Evolutionary conservation across 2,329 filamentous ascomycete species (phyloP).

Genomic region (Fusarium protoensiforme): DNA sequence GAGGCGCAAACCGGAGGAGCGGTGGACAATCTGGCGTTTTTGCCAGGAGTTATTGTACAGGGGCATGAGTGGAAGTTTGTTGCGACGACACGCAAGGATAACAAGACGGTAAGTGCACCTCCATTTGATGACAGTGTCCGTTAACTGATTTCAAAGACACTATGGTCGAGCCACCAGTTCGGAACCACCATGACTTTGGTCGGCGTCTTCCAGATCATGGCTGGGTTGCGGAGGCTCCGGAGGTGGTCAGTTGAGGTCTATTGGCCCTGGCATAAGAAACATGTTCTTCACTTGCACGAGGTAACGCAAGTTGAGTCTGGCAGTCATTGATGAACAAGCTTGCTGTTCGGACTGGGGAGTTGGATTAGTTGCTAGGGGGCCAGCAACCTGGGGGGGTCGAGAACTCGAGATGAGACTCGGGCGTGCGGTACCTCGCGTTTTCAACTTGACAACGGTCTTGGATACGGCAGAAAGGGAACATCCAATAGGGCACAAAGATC

Average conservation of each 20-base stretch:
- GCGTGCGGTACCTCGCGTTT: not conserved
- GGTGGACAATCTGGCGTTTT: not conserved
- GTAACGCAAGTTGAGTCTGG: not conserved
- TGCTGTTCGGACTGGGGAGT: too few relatives aligned
- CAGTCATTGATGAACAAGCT: not conserved
- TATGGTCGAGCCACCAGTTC: not conserved
- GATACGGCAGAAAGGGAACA: not conserved
- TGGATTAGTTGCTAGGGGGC: too few relatives aligned
- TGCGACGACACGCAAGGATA: not conserved
- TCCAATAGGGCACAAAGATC: not conserved
- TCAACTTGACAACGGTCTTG: not conserved
- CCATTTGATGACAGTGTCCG: too few relatives aligned
- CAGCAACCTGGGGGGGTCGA: too few relatives aligned
- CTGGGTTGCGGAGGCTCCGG: conserved; percentile 1
- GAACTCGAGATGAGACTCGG: too few relatives aligned
- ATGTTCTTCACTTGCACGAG: not conserved
- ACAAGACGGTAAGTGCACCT: conserved; percentile 8
- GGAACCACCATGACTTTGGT: not conserved
- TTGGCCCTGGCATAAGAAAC: conserved; percentile 11
- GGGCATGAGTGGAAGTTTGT: conserved; percentile 21
- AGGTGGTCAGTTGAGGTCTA: conserved; percentile 2
- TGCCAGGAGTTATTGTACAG: conserved; percentile 12
- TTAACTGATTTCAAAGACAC: not conserved
- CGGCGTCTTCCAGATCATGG: conserved; percentile 6
- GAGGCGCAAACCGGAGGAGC: not conserved